Conservation (phyloP, 805 yeast species). For the Candida boleticola region DNA sequence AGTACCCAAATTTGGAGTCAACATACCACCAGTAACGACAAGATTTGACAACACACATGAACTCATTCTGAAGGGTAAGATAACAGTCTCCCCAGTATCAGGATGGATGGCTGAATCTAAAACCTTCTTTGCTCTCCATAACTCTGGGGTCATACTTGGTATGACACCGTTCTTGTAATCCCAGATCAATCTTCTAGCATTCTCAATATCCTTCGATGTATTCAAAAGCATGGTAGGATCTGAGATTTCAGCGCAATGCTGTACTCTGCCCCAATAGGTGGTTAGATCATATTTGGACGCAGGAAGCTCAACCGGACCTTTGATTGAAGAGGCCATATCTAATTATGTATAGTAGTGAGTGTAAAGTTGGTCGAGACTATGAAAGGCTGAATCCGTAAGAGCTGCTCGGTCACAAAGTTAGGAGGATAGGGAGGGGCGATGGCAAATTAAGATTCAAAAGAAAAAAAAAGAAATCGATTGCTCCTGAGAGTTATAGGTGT, state of each 20-base stretch:
- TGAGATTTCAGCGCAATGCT: slow-evolving; percentile 88
- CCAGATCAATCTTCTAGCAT: slow-evolving; percentile 64
- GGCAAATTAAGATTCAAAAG: no score
- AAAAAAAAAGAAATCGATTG: no score
- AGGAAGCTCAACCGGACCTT: slow-evolving; percentile 80
- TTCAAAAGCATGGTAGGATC: slow-evolving; percentile 89
- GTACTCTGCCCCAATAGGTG: slow-evolving; percentile 91
- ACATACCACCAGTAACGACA: slow-evolving; percentile 96
- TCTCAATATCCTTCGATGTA: slow-evolving; percentile 57
- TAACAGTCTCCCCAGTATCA: slow-evolving; percentile 90
- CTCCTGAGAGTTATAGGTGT: no score
- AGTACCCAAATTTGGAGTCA: slow-evolving; percentile 88
- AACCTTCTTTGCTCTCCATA: slow-evolving; percentile 86
- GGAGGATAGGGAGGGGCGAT: no score
- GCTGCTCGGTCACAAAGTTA: no score
- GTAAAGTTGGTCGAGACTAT: no score
- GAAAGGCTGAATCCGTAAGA: no score
- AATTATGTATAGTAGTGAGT: no score
- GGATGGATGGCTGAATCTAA: slow-evolving; percentile 95
- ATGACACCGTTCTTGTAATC: slow-evolving; percentile 70
- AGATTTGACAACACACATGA: slow-evolving; percentile 89
- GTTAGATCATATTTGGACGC: slow-evolving; percentile 73
- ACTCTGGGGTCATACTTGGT: slow-evolving; percentile 66
- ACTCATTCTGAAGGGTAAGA: slow-evolving; percentile 96
- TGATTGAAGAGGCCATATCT: slow-evolving; percentile 81